phyloP scores from a whole-genome alignment of 306 rosid genomes.

The Mucuna pruriens region DNA sequence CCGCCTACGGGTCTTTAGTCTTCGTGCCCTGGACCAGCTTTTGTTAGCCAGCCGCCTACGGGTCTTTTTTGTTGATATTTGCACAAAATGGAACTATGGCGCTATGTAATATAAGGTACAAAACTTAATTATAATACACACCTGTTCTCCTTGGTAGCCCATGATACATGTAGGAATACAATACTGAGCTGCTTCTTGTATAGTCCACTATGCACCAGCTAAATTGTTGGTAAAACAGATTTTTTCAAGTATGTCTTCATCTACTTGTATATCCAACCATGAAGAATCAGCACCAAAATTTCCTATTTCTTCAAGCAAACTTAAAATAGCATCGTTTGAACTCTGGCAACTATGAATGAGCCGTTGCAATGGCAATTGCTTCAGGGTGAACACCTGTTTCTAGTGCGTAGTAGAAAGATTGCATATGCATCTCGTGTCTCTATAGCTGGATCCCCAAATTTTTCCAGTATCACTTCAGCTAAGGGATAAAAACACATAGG shows the following conservation, averaged over 20 bases:
- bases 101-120: too few relatives aligned
- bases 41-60: too few relatives aligned
- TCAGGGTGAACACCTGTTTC: conserved; percentile 88
- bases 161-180: conserved; percentile 79
- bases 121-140: too few relatives aligned
- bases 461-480: conserved; percentile 80
- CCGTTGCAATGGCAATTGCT: conserved; percentile 84
- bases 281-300: conserved; percentile 52
- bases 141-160: too few relatives aligned
- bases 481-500: conserved; percentile 71
- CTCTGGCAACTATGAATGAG: conserved; percentile 76
- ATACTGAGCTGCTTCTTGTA: conserved; percentile 93
- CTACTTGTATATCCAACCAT: conserved; percentile 80
- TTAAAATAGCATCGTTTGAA: conserved; percentile 60
- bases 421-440: conserved; percentile 68
- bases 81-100: too few relatives aligned
- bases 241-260: conserved; percentile 73
- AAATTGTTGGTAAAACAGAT: conserved; percentile 76
- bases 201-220: conserved; percentile 98
- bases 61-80: too few relatives aligned
- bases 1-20: too few relatives aligned
- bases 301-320: conserved; percentile 78
- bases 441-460: conserved; percentile 86
- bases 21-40: too few relatives aligned
- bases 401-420: conserved; percentile 74